Base-by-base conservation (phyloP, 2,329 filamentous ascomycete species). In the Ceratocystis diversiconidia region DNA sequence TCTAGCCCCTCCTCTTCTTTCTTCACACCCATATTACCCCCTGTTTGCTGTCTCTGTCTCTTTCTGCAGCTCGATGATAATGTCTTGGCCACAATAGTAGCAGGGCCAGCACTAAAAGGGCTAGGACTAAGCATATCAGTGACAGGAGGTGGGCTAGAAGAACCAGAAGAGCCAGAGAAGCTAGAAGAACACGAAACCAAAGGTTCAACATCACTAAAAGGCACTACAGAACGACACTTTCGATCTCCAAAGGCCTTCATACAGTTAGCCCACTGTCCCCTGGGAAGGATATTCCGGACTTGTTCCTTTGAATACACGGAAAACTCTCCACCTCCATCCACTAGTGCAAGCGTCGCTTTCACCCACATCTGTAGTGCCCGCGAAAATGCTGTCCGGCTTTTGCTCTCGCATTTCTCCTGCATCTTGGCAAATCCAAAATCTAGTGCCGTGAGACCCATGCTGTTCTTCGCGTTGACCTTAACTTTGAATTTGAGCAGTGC, bases 341-440 rank as follows among this genome's bases (percentile, higher is more conserved):
- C 55, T 22, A 67, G 46, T 5, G 57, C 32, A 19, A 64, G 19
- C 22, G 60, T 48, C 5, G 50, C 62, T n/a, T 22, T 43, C 8
- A 43, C 28, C 65, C 65, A 67, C 19, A 46, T 25, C 41, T 46
- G 19, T 17, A 44, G 28, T 12, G 50, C 52, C 12, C 25, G 50
- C 5, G 36, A 19, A 28, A 48, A 22, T 41, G 60, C 50, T 25
- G 46, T 22, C 15, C 8, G 22, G 5, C n/a, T 57, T 44, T 48
- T 46, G 7, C 25, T 36, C 10, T 17, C 17, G 32, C 36, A 52
- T 41, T 32, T 30, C 41, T 55, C 17, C 5, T 32, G 32, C 25
- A 67, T 64, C 3, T 30, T 46, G 50, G 25, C 22, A 41, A 61
- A 55, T 0, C 65, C 59, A 62, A 61, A 64, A n/a, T 67, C 62